Evolutionary conservation across 768 basidiomycete genomes (phyloP).

Genomic region (Serendipita indica): DNA sequence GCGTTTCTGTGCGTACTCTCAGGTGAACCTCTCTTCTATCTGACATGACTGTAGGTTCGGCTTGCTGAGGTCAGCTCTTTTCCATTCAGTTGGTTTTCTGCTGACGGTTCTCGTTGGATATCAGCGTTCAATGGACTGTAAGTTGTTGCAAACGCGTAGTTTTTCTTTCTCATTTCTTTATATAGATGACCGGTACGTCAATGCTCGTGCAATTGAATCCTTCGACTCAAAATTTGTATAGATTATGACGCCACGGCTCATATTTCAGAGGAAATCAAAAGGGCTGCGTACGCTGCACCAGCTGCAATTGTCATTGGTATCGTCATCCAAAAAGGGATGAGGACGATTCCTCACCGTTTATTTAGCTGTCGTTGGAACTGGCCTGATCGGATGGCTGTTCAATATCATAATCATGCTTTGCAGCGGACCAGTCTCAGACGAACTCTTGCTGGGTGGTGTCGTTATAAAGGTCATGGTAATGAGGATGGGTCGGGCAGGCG

Average conservation of each 20-base stretch:
- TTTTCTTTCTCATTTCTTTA: background rate
- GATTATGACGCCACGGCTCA: conserved; percentile 74
- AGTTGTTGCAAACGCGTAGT: conserved; percentile 14
- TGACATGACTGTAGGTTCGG: conserved; percentile 79
- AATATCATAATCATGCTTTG: conserved; percentile 81
- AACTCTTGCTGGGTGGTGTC: background rate
- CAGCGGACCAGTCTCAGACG: conserved; percentile 53
- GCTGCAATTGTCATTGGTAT: background rate
- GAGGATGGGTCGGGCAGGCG: conserved; percentile 62
- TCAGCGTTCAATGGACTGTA: conserved; percentile 39
- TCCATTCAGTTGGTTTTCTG: background rate
- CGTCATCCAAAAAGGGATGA: background rate
- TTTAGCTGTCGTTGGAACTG: conserved; percentile 49
- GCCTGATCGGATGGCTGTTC: conserved; percentile 68
- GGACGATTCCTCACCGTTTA: background rate
- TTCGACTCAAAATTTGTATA: conserved; percentile 22
- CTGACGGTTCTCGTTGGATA: background rate
- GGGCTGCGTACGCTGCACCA: conserved; percentile 61
- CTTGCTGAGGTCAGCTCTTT: conserved; percentile 46
- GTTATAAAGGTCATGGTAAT: conserved; percentile 49
- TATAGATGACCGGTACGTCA: conserved; percentile 9
- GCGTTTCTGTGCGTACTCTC: background rate
- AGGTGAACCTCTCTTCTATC: conserved; percentile 40
- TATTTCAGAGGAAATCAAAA: conserved; percentile 67
- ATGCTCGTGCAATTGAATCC: background rate